Conservation (phyloP, 805 yeast species). For the Priceomyces medius region DNA sequence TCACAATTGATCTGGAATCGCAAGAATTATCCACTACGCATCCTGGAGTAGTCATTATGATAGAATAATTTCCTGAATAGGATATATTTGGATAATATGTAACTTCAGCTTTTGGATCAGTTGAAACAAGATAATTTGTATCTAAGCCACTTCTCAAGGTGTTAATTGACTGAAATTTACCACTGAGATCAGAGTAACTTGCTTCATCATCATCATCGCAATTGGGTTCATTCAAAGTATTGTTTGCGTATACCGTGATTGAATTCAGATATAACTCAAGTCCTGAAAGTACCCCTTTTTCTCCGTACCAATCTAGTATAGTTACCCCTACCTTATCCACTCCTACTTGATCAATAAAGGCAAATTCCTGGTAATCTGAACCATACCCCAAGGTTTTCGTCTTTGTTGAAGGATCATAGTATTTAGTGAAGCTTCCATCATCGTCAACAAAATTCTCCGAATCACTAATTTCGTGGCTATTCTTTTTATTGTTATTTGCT, state of each 20-base stretch:
- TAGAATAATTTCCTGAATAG: conserved; percentile 70
- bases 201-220: conserved; percentile 41
- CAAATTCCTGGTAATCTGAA: conserved; percentile 71
- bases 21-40: conserved; percentile 72
- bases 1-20: conserved; percentile 67
- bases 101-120: conserved; percentile 34
- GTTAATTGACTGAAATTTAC: conserved; percentile 29
- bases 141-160: conserved; percentile 28
- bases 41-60: conserved; percentile 83
- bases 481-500: conserved; percentile 20
- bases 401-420: conserved; percentile 33
- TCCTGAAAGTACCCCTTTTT: conserved; percentile 66
- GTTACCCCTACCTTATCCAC: conserved; percentile 63
- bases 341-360: conserved; percentile 66
- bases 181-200: conserved; percentile 28
- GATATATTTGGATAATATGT: conserved; percentile 67
- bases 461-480: conserved; percentile 22
- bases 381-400: conserved; percentile 44
- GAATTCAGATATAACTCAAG: conserved; percentile 65
- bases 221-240: conserved; percentile 64
- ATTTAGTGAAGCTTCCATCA: conserved; percentile 35
- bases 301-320: conserved; percentile 67
- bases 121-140: conserved; percentile 34
- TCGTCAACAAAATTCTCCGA: conserved; percentile 32
- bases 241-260: conserved; percentile 68